Percentiles rank a stretch among this genome's conserved stretches.
Conservation (phyloP, 2,329 filamentous ascomycete species). For the Passalora sequoiae region DNA sequence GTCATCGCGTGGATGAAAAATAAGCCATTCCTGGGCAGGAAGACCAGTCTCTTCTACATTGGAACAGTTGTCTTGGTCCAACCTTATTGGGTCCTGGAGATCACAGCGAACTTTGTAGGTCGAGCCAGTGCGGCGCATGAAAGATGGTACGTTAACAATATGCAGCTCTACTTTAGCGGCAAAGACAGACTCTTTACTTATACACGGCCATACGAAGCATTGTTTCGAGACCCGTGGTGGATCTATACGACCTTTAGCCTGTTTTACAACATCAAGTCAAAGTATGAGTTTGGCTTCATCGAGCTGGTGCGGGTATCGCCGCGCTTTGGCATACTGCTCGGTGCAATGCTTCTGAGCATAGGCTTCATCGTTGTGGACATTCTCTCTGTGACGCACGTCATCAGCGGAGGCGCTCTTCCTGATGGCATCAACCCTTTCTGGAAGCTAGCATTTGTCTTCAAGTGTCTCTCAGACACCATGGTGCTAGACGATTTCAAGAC, state of each 20-base stretch:
- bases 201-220: conserved; percentile 56
- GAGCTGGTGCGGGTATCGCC: conserved; percentile 58
- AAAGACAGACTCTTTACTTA: conserved; percentile 45
- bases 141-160: conserved; percentile 5
- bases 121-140: background rate
- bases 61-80: conserved; percentile 54
- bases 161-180: conserved; percentile 48
- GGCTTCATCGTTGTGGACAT: conserved; percentile 59
- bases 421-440: conserved; percentile 63
- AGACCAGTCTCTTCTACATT: conserved; percentile 53
- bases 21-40: conserved; percentile 47
- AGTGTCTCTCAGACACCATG: conserved; percentile 62
- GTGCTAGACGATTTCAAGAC: conserved; percentile 66
- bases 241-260: conserved; percentile 57
- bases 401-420: conserved; percentile 27
- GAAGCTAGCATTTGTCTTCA: conserved; percentile 61
- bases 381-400: conserved; percentile 49
- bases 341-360: conserved; percentile 57
- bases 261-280: conserved; percentile 58
- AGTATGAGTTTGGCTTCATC: conserved; percentile 53
- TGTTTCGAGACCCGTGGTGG: conserved; percentile 65
- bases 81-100: conserved; percentile 61
- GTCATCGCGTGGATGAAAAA: conserved; percentile 65
- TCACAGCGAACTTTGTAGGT: conserved; percentile 55
- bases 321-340: conserved; percentile 59